Conservation (phyloP, 2,329 filamentous ascomycete species). For the Hypomyces perniciosus region DNA sequence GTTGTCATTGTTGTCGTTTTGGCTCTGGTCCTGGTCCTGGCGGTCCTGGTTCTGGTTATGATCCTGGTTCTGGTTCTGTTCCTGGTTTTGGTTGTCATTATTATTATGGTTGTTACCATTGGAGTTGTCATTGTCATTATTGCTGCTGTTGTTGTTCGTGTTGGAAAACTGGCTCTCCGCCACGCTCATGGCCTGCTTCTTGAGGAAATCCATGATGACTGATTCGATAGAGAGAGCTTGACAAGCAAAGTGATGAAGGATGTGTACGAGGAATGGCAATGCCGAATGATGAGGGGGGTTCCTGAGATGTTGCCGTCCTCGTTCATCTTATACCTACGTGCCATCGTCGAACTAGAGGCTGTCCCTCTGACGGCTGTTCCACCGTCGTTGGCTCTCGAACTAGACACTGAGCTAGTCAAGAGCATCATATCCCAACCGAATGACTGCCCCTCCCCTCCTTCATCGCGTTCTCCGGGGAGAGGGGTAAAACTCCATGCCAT, state of each 20-base stretch:
- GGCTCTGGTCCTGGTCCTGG: conserved; percentile 9
- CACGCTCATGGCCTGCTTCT: conserved; percentile 18
- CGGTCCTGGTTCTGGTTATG: background rate
- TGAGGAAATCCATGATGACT: conserved; percentile 35
- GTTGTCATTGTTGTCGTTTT: conserved; percentile 13
- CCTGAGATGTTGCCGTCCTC: too few species aligned
- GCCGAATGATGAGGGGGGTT: too few species aligned
- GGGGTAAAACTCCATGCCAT: too few species aligned
- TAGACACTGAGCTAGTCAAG: too few species aligned
- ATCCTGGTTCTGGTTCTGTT: background rate
- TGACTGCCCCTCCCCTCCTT: too few species aligned
- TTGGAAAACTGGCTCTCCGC: too few species aligned
- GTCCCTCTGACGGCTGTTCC: too few species aligned
- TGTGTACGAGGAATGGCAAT: background rate
- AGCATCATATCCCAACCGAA: too few species aligned
- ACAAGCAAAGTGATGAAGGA: background rate
- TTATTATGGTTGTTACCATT: conserved; percentile 16
- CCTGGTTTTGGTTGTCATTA: conserved; percentile 6
- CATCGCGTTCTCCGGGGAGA: too few species aligned
- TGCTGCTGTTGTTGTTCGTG: conserved; percentile 3
- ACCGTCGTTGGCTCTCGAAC: too few species aligned
- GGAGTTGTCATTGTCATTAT: conserved; percentile 15
- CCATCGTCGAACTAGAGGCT: too few species aligned
- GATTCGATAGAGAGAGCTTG: background rate
- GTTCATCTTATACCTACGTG: too few species aligned